A percentile compares a stretch with the other conserved stretches of the same genome.
Conservation (phyloP, 179 eudicot genomes). For the Nepenthes alata region DNA sequence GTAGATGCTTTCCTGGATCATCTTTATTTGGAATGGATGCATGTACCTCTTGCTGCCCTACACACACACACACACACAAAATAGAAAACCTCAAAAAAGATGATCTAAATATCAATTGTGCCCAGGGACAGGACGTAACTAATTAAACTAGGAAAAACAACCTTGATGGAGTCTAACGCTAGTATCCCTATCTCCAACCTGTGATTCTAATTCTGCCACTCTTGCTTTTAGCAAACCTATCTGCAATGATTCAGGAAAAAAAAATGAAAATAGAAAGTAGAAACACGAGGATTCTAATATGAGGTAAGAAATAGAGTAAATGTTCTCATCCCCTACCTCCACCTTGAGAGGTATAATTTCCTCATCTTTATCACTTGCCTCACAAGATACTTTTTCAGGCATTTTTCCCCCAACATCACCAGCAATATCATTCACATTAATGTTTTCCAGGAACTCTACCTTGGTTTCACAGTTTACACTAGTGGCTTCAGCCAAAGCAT, state of each 20-base stretch:
- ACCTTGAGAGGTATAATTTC: conserved; percentile 27
- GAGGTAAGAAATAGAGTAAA: background rate
- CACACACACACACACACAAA: conserved; percentile 3
- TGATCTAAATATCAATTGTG: background rate
- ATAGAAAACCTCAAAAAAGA: too few species aligned
- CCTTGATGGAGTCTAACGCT: conserved; percentile 11
- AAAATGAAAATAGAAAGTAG: too few species aligned
- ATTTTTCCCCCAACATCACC: conserved; percentile 17
- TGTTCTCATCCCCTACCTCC: conserved; percentile 33
- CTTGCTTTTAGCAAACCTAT: conserved; percentile 44
- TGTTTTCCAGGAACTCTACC: conserved; percentile 13
- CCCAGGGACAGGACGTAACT: background rate
- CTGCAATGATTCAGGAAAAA: conserved; percentile 21
- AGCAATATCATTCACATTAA: conserved; percentile 11
- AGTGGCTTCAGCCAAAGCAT: conserved; percentile 12
- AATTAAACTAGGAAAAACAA: background rate
- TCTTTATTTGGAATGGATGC: conserved; percentile 19
- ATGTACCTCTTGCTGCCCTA: conserved; percentile 21
- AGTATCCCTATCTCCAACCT: conserved; percentile 24
- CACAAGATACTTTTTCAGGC: conserved; percentile 14
- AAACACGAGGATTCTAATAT: too few species aligned
- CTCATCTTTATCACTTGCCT: conserved; percentile 23
- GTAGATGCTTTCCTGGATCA: conserved; percentile 23
- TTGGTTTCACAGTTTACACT: conserved; percentile 14
- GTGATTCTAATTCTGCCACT: conserved; percentile 48